Base-by-base conservation (phyloP, 2,329 filamentous ascomycete genomes). In the Alternaria angustiovoidea region DNA sequence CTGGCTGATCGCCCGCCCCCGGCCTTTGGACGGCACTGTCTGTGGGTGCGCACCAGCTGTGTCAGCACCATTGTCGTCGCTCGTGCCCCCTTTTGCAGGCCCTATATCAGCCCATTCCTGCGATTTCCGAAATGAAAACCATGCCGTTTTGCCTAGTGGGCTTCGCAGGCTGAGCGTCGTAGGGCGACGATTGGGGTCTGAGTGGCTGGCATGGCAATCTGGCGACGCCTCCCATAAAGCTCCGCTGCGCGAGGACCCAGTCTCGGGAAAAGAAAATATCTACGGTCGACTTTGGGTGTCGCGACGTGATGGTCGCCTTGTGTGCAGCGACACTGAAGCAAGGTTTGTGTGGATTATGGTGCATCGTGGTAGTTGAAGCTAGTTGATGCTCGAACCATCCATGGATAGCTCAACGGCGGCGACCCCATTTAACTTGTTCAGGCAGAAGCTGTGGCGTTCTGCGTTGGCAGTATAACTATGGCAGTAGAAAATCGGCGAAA, bases 1-100 rank as follows among this genome's bases (percentile, higher is more conserved):
- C 64, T 61, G 58, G 68, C 66, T 67, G 64, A 64, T 61, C 65
- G 63, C 63, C 65, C 59, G 63, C 60, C 56, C 62, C 63, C 59
- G 22, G 39, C 26, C 38, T 52, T 42, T 52, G 49, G 24, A 52
- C 38, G 36, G 49, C 38, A 32, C 26, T 41, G 49, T 39, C 16
- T 41, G 26, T 34, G 28, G 32, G 43, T 44, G 51, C 56, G 36
- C 38, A 30, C 36, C 44, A 42, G 32, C 44, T 51, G 53, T 57
- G 56, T 48, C 55, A 51, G 55, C 55, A 41, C 36, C 22, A 44
- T 39, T 34, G 54, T 34, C 9, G 54, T 59, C 26, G 53, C 54
- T 28, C 55, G 58, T 51, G 39, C 56, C 56, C 56, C 59, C 56
- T 65, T 51, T 61, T 51, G 54, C 57, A 39, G 30, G 47, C 36